phyloP scores from a whole-genome alignment of 192 early-diverging fungal species.

The Podila epigama region DNA sequence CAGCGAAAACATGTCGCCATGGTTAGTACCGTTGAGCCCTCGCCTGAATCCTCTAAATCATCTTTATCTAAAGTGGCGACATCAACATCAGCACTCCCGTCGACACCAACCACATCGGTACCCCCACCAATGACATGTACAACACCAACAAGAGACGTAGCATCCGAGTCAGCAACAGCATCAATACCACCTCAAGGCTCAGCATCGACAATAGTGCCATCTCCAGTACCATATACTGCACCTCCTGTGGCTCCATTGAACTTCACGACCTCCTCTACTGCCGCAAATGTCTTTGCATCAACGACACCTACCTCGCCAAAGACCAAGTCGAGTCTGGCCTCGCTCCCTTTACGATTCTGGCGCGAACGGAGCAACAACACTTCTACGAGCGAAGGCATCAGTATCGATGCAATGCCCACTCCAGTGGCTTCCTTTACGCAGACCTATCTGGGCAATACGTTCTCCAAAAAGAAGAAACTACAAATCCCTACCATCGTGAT shows the following conservation, averaged over 20 bases:
- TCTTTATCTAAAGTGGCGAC: background rate
- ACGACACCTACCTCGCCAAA: background rate
- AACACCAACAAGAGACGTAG: background rate
- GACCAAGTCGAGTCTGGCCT: conserved; percentile 11
- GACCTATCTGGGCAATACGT: conserved; percentile 8
- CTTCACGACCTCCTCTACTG: background rate
- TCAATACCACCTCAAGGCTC: too few species aligned
- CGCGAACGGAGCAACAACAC: conserved; percentile 1
- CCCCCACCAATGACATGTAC: too few species aligned
- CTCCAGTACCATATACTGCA: too few species aligned
- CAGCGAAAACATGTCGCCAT: too few species aligned
- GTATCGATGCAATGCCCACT: background rate
- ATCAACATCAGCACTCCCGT: background rate
- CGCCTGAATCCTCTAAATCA: too few species aligned
- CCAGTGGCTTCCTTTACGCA: conserved; percentile 9
- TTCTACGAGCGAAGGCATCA: background rate
- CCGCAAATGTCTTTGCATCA: background rate
- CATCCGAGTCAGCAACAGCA: background rate
- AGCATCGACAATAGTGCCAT: too few species aligned
- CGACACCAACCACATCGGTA: background rate
- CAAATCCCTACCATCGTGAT: conserved; percentile 41
- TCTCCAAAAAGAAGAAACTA: conserved; percentile 24
- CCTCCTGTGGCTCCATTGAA: too few species aligned
- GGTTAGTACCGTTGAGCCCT: too few species aligned
- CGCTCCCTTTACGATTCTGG: conserved; percentile 19